Base-by-base conservation (phyloP, 306 rosid species). In the Malus asiatica region DNA sequence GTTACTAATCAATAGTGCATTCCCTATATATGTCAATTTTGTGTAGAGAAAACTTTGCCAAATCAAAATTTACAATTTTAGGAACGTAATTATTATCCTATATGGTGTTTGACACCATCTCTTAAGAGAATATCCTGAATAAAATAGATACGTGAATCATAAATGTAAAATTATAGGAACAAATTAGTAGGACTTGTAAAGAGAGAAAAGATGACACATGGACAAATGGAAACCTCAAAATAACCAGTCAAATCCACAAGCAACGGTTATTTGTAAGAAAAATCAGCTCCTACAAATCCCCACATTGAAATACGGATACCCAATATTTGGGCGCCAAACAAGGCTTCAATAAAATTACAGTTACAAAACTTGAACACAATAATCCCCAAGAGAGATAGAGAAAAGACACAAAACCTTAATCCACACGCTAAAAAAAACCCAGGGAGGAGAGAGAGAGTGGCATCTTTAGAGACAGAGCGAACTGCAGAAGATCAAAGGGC, bases 251-350 rank as follows among this genome's bases (percentile, higher is more conserved):
- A 60, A 76, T 10, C 85, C 79, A 61, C 65, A 52, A 68, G 73
- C 71, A 72, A 75, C 76, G 81, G 76, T 78, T 71, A 27, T 76
- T 70, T 75, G 72, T 82, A 64, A 71, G 65, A 78, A 85, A 71
- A 25, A 64, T 64, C 70, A 72, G 66, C 15, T 69, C 79, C 44
- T 57, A 35, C 76, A 58, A 38, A 58, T 38, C 64, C 33, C 46
- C 33, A 61, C 74, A 66, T 78, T 78, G 79, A 72, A 79, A 73
- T 57, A 73, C 67, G 78, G 64, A 62, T 72, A 35, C 73, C 84
- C 80, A 8, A 32, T 78, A 68, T 78, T 78, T 84, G 72, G 76
- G 86, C 89, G 88, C 87, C 80, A 91, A 85, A 84, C 22, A 79
- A 82, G 90, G 86, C 78, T 76, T 84, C 82, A 64, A 70, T 70